Evolutionary conservation across 2,329 filamentous ascomycete species (phyloP), one percentile per base, ranked within the genome.

Genomic region (Teratosphaeria zuluensis): DNA sequence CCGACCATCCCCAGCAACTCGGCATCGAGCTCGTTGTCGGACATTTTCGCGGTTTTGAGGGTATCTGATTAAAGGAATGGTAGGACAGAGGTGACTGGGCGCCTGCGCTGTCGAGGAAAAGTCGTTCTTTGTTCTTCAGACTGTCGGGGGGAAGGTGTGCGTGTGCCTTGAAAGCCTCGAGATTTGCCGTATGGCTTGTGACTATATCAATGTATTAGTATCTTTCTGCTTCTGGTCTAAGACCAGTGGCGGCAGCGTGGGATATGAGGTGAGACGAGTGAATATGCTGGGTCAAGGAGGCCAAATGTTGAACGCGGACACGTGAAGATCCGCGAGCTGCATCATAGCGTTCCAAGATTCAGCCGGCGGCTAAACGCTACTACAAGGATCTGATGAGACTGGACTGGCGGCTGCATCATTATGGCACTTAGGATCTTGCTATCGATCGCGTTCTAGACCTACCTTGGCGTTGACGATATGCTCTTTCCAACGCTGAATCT

Each of bases 1-100:
- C 90, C 94, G 57, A 92, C 94, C 64, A 97, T 85, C 70, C 90
- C 92, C 64, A 97, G 87, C 65, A 97, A 86, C 78, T 96, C 92
- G 68, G 92, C 91, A 72, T 97, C 92, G 65, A 96, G 83, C 59
- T 78, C 76, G 64, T 72, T 68, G 71, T 92, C 89, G 58, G 89
- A 88, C 91, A 96, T 95, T 11, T 48, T 48, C 16, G 42, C 42
- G 5, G 42, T 48, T 4, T 11, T 9, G 42, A 21, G 8, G n/a
- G n/a, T 48, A n/a, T 48, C 35, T 42, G 11, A 14, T 14, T 12
- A 1, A 38, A 16, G 9, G 12, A 12, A 42, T 12, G 35, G 12
- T 12, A 42, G 2, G 35, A 42, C 4, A 42, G 5, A 14, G 8
- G 35, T 38, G 35, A 42, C 35, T 42, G 35, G 11, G n/a, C 12